Base-by-base conservation (phyloP, 176 grass and related monocot genomes). In the Rhipidocladum racemiflorum region DNA sequence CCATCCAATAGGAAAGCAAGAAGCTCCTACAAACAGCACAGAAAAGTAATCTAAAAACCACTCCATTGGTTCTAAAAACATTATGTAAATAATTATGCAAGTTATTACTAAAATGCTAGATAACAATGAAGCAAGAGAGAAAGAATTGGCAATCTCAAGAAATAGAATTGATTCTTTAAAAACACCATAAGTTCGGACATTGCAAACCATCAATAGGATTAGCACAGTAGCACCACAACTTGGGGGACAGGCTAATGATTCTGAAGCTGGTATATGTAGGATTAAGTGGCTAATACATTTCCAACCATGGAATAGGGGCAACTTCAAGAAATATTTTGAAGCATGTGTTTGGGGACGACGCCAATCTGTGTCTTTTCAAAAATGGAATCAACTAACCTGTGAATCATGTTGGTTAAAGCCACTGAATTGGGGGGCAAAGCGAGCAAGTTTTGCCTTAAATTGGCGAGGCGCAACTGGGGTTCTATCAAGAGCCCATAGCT, bases 341-440 rank as follows among this genome's bases (percentile, higher is more conserved):
- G 50, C 14, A 9, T 20, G 15, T 70, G 20, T 38, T 77, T 85
- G n/a, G n/a, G 23, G 24, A 48, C 12, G 21, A 42, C 9, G 0
- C 46, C 6, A 68, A 74, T 39, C 29, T 35, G 29, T 20, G 20
- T 25, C 6, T 88, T 62, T 73, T 42, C 16, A 36, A 9, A 86
- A 55, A 75, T 17, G 23, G 72, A 77, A 24, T 21, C 28, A 30
- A 82, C 77, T 81, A 38, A 98, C 96, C 88, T 99, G 96, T 54
- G 96, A 98, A 87, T 99, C 96, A 78, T 99, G 96, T 91, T 95
- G 96, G 69, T 93, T 99, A 82, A 86, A 99, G 28, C 96, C 92
- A 90, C 87, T 87, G 68, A 99, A 99, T 78, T 95, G 96, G 28
- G 92, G 96, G 6, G 96, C 90, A 88, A 95, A 99, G 42, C 89